Conservation (phyloP, 768 basidiomycete species). For the Phlebiopsis gigantea region DNA sequence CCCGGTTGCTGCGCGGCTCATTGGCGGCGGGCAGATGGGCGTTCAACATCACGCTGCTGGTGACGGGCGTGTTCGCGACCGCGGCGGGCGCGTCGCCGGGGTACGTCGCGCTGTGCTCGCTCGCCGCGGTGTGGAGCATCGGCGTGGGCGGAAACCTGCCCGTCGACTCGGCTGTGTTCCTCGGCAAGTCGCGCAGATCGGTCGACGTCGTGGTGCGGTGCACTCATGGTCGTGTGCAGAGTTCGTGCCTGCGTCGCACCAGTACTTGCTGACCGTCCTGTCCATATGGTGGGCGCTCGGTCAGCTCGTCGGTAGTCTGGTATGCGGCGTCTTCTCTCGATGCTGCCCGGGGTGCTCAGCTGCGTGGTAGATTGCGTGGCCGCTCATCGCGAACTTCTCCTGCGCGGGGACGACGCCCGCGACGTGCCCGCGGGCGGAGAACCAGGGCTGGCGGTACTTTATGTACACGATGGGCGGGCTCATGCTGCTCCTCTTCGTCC, state of each 20-base stretch:
- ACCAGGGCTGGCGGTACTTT: constrained; percentile 74
- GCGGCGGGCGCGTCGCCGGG: constrained; percentile 58
- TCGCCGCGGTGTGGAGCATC: constrained; percentile 54
- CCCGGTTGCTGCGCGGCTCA: background rate
- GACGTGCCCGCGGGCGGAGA: constrained; percentile 42
- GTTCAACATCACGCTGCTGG: constrained; percentile 43
- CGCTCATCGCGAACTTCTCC: constrained; percentile 63
- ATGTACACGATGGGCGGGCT: constrained; percentile 65
- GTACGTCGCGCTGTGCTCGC: constrained; percentile 42
- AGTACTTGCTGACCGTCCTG: constrained; percentile 69
- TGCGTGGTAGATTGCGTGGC: constrained; percentile 57
- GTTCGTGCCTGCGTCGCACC: constrained; percentile 66
- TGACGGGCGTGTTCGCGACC: constrained; percentile 60
- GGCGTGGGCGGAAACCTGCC: constrained; percentile 74
- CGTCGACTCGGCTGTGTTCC: constrained; percentile 71
- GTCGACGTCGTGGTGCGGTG: background rate
- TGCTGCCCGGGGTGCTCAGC: background rate
- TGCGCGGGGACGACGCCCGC: constrained; percentile 36
- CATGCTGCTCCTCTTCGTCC: constrained; percentile 54
- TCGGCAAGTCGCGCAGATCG: constrained; percentile 36
- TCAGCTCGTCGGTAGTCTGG: constrained; percentile 55
- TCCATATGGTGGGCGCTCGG: constrained; percentile 82
- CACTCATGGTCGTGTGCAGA: constrained; percentile 33
- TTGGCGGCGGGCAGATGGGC: background rate
- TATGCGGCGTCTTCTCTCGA: constrained; percentile 15